Base-by-base conservation (phyloP, 2,329 filamentous ascomycete genomes). In the Aspergillus quadricinctus region DNA sequence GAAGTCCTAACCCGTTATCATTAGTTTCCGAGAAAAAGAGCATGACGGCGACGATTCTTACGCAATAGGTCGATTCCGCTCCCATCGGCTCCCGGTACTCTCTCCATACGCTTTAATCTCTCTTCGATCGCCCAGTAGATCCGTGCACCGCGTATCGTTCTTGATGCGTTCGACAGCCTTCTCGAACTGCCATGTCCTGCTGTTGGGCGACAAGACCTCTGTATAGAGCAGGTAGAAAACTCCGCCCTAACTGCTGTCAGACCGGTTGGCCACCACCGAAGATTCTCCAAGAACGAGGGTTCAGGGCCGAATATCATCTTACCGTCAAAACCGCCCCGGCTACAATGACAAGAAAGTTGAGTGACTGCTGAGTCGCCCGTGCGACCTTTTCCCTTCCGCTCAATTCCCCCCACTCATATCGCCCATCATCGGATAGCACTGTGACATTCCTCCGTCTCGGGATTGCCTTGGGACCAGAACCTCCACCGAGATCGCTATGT, bases 131-230 rank as follows among this genome's bases (percentile, higher is more conserved):
- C 92, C 92, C 1, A 97, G 82, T 6, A 96, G 71, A 55, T 88
- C 84, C 28, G 86, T 78, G 69, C 90, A 95, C 56, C 84, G 80
- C 0, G 82, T 72, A 68, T 95, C 88, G 52, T 82, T 81, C 70
- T 88, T 90, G 70, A 97, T 86, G 59, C 86, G 85, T 67, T 89
- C 84, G 49, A 95, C 88, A 0, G 90, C 90, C 61, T 89, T 87
- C 76, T 95, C 96, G 81, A 96, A 97, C 70, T 94, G 86, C 55
- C 86, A 84, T 17, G 88, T 93, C 74, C 91, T 92, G 78, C 90
- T 94, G 69, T 92, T 88, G 21, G 89, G 83, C 3, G 89, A 88
- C 72, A 96, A 90, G 48, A 96, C 89, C 60, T 96, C 91, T 3
- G 84, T 83, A 74, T 88, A 96, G 23, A 96, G 80, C 50, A 94